phyloP scores from a whole-genome alignment of 805 yeast genomes.

The Ogataea chonburiensis region DNA sequence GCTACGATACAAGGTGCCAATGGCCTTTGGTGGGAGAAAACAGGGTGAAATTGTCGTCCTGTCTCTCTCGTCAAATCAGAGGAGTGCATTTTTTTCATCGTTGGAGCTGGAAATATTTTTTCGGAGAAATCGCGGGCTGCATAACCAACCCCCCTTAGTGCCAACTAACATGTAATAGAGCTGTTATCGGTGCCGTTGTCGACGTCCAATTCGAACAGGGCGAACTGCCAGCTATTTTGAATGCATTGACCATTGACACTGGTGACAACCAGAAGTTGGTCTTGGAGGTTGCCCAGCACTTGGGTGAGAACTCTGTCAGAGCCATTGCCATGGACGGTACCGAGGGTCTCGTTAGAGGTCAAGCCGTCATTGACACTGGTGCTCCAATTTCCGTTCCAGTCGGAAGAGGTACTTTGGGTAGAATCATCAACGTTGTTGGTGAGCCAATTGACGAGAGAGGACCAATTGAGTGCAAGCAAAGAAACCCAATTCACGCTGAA shows the following conservation, averaged over 20 bases:
- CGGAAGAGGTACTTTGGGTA: slow-evolving; percentile 98
- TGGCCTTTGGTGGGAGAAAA: neutral
- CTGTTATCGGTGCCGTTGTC: slow-evolving; percentile 99
- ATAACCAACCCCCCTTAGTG: slow-evolving; percentile 16
- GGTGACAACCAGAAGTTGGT: slow-evolving; percentile 66
- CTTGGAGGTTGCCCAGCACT: slow-evolving; percentile 98
- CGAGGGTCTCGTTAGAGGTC: slow-evolving; percentile 99
- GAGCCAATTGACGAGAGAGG: slow-evolving; percentile 99
- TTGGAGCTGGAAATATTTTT: slow-evolving; percentile 18
- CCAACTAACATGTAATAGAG: slow-evolving; percentile 48
- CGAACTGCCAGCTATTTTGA: slow-evolving; percentile 93
- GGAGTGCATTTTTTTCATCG: slow-evolving; percentile 19
- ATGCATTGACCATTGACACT: slow-evolving; percentile 87
- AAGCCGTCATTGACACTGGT: slow-evolving; percentile 89
- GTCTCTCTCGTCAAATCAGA: slow-evolving; percentile 21
- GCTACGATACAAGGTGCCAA: neutral
- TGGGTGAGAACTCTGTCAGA: slow-evolving; percentile 99
- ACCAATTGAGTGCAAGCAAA: slow-evolving; percentile 88
- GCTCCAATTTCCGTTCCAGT: slow-evolving; percentile 99
- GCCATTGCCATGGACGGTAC: slow-evolving; percentile 99
- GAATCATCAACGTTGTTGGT: slow-evolving; percentile 97
- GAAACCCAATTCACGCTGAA: slow-evolving; percentile 98
- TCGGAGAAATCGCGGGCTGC: slow-evolving; percentile 21
- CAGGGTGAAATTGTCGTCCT: neutral
- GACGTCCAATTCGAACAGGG: slow-evolving; percentile 99